Conservation (phyloP, 768 basidiomycete species). For the Russula earlei region DNA sequence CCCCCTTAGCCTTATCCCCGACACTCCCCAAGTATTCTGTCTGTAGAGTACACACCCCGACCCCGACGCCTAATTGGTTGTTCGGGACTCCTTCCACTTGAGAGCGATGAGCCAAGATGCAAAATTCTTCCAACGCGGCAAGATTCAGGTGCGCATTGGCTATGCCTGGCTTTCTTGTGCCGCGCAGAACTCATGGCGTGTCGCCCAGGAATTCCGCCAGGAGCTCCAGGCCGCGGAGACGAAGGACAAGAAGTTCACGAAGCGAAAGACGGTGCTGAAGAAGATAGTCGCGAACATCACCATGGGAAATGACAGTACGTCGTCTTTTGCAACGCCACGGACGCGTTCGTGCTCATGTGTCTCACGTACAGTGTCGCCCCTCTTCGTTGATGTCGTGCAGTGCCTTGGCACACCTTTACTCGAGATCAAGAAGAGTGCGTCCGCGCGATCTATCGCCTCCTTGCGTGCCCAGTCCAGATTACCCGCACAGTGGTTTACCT, state of each 20-base stretch:
- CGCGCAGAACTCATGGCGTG: conserved; percentile 12
- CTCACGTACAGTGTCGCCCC: conserved; percentile 63
- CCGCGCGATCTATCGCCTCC: neutral
- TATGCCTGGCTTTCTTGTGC: neutral
- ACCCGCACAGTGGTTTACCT: conserved; percentile 81
- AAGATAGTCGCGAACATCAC: conserved; percentile 99
- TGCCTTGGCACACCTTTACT: conserved; percentile 91
- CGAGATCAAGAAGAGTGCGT: conserved; percentile 97
- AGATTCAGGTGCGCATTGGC: conserved; percentile 63
- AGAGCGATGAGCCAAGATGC: conserved; percentile 60
- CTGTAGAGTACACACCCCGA: too few species aligned
- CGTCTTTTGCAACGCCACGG: conserved; percentile 8
- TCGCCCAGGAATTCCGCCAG: conserved; percentile 69
- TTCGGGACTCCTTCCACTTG: neutral
- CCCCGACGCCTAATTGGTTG: neutral
- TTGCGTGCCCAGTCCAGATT: neutral
- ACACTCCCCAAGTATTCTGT: too few species aligned
- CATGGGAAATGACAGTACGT: conserved; percentile 98
- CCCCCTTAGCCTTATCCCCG: too few species aligned
- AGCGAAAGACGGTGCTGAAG: conserved; percentile 91
- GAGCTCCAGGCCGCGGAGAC: conserved; percentile 86
- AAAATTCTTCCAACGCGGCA: conserved; percentile 86
- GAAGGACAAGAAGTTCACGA: conserved; percentile 94
- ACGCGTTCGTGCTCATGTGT: conserved; percentile 8
- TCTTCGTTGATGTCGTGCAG: conserved; percentile 93